These are phyloP conservation scores for Geranomyces variabilis DNA, from an alignment of 192 early-diverging fungal genomes.

Conservation along the genomic window DNA sequence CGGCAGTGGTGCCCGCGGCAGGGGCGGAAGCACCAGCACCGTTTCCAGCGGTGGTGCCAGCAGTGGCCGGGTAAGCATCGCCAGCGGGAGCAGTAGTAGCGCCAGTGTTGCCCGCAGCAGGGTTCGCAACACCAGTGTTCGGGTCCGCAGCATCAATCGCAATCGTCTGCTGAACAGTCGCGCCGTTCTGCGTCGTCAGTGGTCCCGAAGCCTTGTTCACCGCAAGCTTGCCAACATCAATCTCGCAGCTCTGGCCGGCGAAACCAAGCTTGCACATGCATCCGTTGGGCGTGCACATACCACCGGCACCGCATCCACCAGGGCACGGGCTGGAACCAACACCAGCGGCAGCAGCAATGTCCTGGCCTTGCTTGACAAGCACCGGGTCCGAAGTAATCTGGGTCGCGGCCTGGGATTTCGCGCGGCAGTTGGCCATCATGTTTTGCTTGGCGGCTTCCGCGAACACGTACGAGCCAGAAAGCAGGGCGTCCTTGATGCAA, in stretches of 20 bases:
- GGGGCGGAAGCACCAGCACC: not conserved
- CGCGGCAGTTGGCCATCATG: constrained; percentile 27
- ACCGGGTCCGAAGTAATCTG: not conserved
- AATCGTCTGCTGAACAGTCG: not conserved
- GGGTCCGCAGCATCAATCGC: constrained; percentile 1
- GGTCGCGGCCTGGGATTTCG: constrained; percentile 9
- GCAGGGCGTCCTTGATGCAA: constrained; percentile 24
- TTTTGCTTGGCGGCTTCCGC: constrained; percentile 9
- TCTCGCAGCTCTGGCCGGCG: constrained; percentile 14
- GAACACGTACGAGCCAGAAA: constrained; percentile 29
- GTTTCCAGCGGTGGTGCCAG: not conserved
- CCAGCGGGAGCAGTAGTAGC: not conserved
- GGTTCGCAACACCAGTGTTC: not conserved
- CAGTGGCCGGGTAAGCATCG: not conserved
- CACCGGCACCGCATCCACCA: constrained; percentile 16
- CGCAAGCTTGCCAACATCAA: not conserved
- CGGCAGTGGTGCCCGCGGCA: not conserved
- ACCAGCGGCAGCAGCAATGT: not conserved
- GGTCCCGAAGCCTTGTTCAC: constrained; percentile 4
- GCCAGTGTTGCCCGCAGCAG: not conserved
- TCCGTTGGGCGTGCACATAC: constrained; percentile 25
- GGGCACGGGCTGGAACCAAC: constrained; percentile 14
- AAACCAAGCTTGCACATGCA: constrained; percentile 23
- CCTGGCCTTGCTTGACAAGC: not conserved
- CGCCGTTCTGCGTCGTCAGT: not conserved